These are phyloP conservation scores for Parachlorella kessleri DNA, from an alignment of 139 green algal species.

Conservation along the genomic window DNA sequence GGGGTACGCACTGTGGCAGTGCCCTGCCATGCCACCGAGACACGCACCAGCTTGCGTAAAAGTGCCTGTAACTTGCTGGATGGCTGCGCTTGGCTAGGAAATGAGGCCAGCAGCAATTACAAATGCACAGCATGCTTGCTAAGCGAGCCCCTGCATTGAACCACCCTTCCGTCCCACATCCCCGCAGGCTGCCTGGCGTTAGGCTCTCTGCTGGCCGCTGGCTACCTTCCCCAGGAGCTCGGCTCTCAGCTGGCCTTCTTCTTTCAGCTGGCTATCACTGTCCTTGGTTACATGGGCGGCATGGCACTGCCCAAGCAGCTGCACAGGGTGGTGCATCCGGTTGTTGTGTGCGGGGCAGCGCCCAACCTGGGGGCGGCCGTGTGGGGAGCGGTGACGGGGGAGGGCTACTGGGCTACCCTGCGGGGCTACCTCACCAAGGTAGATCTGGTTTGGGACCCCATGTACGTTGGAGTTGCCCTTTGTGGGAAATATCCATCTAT, in stretches of 20 bases:
- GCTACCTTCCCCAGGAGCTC: not conserved
- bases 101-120: too few species aligned
- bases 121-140: too few species aligned
- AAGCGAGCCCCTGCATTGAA: too few species aligned
- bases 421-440: constrained; percentile 65
- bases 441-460: too few species aligned
- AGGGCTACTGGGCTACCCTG: constrained; percentile 50
- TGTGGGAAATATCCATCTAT: too few species aligned
- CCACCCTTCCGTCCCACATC: constrained; percentile 19
- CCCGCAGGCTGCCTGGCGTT: not conserved
- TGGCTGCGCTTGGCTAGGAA: too few species aligned
- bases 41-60: too few species aligned
- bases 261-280: constrained; percentile 59
- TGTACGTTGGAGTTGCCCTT: too few species aligned
- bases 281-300: constrained; percentile 69
- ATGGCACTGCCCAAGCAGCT: constrained; percentile 25
- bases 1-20: too few species aligned
- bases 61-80: too few species aligned
- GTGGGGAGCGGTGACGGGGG: constrained; percentile 49
- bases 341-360: constrained; percentile 61
- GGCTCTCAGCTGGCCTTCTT: constrained; percentile 43
- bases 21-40: too few species aligned
- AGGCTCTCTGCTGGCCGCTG: not conserved
- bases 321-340: constrained; percentile 65
- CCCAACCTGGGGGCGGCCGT: constrained; percentile 56